These are phyloP conservation scores for Puccinia hordei DNA, from an alignment of 1,284 basidiomycete genomes.

Conservation along the genomic window DNA sequence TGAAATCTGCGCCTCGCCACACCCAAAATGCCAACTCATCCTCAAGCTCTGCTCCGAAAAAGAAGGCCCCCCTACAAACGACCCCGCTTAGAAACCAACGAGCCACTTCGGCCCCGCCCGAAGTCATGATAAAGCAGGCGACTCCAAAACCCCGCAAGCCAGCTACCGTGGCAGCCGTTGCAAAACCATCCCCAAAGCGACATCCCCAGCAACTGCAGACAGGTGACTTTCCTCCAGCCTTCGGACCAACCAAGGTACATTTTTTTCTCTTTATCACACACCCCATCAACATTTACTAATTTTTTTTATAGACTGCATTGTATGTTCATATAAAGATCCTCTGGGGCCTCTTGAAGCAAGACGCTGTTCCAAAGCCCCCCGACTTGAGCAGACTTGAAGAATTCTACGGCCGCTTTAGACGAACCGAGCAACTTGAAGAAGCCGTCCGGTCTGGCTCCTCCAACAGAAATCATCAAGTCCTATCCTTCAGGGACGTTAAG, in stretches of 20 bases:
- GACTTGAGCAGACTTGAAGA: neutral
- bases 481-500: neutral
- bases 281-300: neutral
- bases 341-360: slow-evolving; percentile 38
- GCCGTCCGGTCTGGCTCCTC: neutral
- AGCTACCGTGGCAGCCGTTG: neutral
- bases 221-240: neutral
- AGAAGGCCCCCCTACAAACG: neutral
- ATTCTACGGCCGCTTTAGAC: too few species aligned
- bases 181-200: too few species aligned
- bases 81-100: neutral
- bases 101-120: slow-evolving; percentile 15
- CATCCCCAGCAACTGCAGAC: too few species aligned
- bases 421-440: slow-evolving; percentile 1
- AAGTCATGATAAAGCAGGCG: neutral
- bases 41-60: neutral
- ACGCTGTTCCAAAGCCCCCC: slow-evolving; percentile 29
- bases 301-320: slow-evolving; percentile 23
- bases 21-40: neutral
- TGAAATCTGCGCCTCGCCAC: neutral
- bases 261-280: neutral
- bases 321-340: slow-evolving; percentile 48
- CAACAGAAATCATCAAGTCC: neutral
- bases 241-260: slow-evolving; percentile 14
- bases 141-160: neutral